phyloP scores from a whole-genome alignment of 352 stramenopile species.

The Phytophthora sp. region DNA sequence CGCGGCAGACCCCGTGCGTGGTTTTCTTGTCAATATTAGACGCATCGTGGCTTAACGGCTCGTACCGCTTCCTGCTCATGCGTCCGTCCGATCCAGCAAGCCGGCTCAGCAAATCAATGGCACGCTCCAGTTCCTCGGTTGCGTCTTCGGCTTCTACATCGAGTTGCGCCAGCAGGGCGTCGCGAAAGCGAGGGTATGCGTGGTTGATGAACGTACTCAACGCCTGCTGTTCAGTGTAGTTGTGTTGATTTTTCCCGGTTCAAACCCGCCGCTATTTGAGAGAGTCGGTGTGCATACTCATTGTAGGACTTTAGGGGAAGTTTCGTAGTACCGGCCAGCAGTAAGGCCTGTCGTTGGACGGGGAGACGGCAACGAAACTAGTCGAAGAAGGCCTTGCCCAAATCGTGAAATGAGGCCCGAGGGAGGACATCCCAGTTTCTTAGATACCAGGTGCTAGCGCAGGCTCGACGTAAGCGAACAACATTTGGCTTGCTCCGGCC shows the following conservation, averaged over 20 bases:
- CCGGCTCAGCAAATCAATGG: not conserved
- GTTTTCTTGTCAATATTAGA: not conserved
- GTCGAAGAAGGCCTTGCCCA: not conserved
- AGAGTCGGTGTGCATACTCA: not conserved
- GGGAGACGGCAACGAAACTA: not conserved
- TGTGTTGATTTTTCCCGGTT: not conserved
- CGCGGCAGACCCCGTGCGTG: not conserved
- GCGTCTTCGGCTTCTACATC: conserved; percentile 2
- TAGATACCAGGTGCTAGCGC: too few species aligned
- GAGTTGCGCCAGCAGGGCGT: not conserved
- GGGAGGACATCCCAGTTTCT: too few species aligned
- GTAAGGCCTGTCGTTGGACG: not conserved
- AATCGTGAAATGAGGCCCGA: not conserved
- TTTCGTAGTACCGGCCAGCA: not conserved
- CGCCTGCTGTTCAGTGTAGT: not conserved
- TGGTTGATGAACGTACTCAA: conserved; percentile 15
- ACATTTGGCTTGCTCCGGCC: not conserved
- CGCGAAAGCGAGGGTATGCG: not conserved
- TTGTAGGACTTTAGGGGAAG: not conserved
- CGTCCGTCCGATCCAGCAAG: not conserved
- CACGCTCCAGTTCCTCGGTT: not conserved
- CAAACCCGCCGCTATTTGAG: not conserved
- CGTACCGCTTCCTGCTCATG: not conserved
- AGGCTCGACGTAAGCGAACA: not conserved
- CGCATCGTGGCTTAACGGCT: not conserved